These are phyloP conservation scores for Somion occarium DNA, from an alignment of 1,284 basidiomycete genomes.

Conservation along the genomic window DNA sequence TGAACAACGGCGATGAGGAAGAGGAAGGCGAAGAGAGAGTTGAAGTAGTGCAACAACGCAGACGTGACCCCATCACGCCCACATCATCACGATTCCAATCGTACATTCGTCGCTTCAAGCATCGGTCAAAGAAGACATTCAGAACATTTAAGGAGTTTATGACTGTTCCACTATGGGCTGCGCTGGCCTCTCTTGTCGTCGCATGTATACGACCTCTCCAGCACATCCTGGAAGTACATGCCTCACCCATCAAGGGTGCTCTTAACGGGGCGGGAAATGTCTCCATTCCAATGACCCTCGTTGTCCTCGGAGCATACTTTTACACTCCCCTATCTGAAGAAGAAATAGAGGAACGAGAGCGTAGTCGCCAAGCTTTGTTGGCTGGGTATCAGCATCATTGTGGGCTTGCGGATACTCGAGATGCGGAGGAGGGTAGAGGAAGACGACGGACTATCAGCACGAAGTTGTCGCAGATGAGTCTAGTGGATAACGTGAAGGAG, in stretches of 20 bases:
- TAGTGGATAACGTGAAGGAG: slow-evolving; percentile 37
- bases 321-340: slow-evolving; percentile 36
- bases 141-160: slow-evolving; percentile 69
- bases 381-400: slow-evolving; percentile 10
- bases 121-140: slow-evolving; percentile 29
- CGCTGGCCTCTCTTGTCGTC: slow-evolving; percentile 75
- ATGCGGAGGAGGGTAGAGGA: neutral
- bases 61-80: slow-evolving; percentile 28
- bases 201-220: slow-evolving; percentile 79
- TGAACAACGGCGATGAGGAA: slow-evolving; percentile 26
- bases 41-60: neutral
- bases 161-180: slow-evolving; percentile 84
- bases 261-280: slow-evolving; percentile 73
- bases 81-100: slow-evolving; percentile 28
- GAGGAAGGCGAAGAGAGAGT: slow-evolving; percentile 22
- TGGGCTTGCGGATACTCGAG: neutral
- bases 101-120: slow-evolving; percentile 28
- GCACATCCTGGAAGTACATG: slow-evolving; percentile 53
- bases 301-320: slow-evolving; percentile 94
- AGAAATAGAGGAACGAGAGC: slow-evolving; percentile 16
- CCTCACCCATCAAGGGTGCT: slow-evolving; percentile 70
- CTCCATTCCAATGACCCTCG: slow-evolving; percentile 84
- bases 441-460: slow-evolving; percentile 16
- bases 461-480: slow-evolving; percentile 28
- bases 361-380: slow-evolving; percentile 13